Evolutionary conservation across 148 eudicot genomes (phyloP).

Genomic region (Nepenthes mirabilis): DNA sequence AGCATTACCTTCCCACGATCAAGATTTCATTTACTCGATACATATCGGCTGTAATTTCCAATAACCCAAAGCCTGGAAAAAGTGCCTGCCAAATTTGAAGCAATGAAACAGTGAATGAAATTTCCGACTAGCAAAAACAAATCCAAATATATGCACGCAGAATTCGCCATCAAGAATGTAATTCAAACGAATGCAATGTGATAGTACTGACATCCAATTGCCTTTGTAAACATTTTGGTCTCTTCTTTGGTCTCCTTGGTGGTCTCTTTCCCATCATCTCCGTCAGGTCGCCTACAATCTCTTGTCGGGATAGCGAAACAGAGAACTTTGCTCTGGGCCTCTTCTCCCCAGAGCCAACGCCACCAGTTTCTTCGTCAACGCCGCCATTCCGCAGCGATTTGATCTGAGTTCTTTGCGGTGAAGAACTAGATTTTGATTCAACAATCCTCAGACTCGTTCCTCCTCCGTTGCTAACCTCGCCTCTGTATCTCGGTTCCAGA

Average conservation of each 20-base stretch:
- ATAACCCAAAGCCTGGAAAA: conserved; percentile 25
- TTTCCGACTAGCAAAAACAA: neutral
- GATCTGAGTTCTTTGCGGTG: conserved; percentile 16
- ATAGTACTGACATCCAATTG: conserved; percentile 24
- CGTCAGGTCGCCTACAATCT: conserved; percentile 24
- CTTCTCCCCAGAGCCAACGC: neutral
- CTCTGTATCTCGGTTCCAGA: conserved; percentile 15
- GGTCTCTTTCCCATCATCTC: conserved; percentile 21
- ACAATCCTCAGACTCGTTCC: conserved; percentile 13
- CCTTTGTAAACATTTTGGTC: conserved; percentile 17
- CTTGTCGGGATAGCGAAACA: conserved; percentile 15
- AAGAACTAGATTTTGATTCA: conserved; percentile 10
- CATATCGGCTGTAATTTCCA: conserved; percentile 30
- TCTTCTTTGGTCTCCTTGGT: conserved; percentile 24
- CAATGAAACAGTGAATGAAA: conserved; percentile 3
- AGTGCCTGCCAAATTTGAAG: conserved; percentile 10
- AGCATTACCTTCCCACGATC: conserved; percentile 14
- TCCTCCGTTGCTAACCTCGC: conserved; percentile 8
- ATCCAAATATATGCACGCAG: neutral
- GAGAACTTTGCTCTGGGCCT: conserved; percentile 19
- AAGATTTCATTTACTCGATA: conserved; percentile 23
- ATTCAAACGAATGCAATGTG: neutral
- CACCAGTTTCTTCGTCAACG: conserved; percentile 4
- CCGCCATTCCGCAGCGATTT: conserved; percentile 19
- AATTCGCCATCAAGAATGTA: neutral